Base-by-base conservation (phyloP, 768 basidiomycete species). In the Psilocybe subaeruginosa region DNA sequence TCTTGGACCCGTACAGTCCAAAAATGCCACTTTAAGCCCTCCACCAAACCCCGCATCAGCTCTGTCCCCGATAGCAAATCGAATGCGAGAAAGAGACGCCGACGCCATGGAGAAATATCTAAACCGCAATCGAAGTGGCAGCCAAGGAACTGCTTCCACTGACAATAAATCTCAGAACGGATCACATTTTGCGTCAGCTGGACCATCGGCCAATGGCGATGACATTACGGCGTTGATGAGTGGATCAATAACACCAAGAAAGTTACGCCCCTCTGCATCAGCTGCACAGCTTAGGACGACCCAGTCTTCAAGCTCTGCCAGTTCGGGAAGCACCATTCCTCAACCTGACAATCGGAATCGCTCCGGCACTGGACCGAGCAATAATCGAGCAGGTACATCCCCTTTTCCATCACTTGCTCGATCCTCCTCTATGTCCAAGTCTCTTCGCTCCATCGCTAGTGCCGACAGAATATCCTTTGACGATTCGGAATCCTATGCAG, bases 21-120 rank as follows among this genome's bases (percentile, higher is more conserved):
- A 78, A 66, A 71, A 73, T 54, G 76, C 76, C 5, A 73, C 73
- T 58, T 73, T 69, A 35, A 75, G 73, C 68, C 66, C 78, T 27
- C 71, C 78, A 66, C 62, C 76, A 48, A 75, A 73, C 58, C 72
- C 73, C 43, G 68, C 77, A 17, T 81, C 82, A 46, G 85, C 85
- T 23, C 72, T 93, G 56, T 91, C 93, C 3, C 93, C 92, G 2
- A 84, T 95, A 59, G 90, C 88, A 30, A 89, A 79, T 66, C 89
- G 92, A 35, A 88, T 95, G 81, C 85, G 88, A 66, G 90, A 93
- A 74, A 82, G 87, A 59, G 93, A 95, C 70, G 92, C 92, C 17
- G 90, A 90, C 70, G 93, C 93, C 39, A 92, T 91, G 81, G 92
- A 93, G 72, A 91, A 93, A 68, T 95, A 93, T 70, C 80, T 92